Evolutionary conservation across 768 basidiomycete genomes (phyloP), one percentile per base, ranked within the genome.

Genomic region (Hericium rajendrae): DNA sequence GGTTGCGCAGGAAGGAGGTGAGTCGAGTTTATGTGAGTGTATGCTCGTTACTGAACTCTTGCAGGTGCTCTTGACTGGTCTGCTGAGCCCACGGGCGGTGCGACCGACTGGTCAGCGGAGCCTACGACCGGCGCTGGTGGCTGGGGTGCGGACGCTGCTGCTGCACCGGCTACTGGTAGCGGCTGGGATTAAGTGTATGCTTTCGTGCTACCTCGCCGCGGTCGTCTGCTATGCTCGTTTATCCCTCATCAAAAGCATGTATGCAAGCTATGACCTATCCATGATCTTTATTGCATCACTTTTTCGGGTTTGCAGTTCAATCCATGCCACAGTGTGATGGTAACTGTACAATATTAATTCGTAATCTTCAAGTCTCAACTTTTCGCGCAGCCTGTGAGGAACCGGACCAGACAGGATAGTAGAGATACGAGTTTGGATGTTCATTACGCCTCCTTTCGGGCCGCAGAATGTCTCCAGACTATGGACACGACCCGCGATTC

Each of bases 1-100:
- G 68, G 85, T 85, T 69, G 73, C 78, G 37, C 76, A 79, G 57
- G 83, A 83, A 53, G 82, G 81, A 73, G 75, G 76, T 76, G 61
- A 61, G 70, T 66, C n/a, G 43, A 28, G 53, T 46, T 22, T 54
- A 20, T 5, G 26, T 24, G 48, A 16, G 37, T 15, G 3, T 11
- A 38, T 20, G 10, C 18, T 11, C 4, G 11, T 26, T 46, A 18
- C 50, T 62, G 41, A 58, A 11, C 59, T 3, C 61, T 75, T 59
- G 72, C 58, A 53, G 71, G 68, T 56, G 55, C 65, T 15, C 69
- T 68, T 53, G 70, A 71, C 63, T 71, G 70, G 71, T 61, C 70
- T 57, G 69, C 71, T 39, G 71, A 71, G 59, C 65, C 71, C 11
- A 54, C 68, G 28, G 60, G 56, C n/a, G 59, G 64, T 41, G 49